These are phyloP conservation scores for Solanum stenotomum DNA, from an alignment of 257 asterid genomes.

Conservation along the genomic window DNA sequence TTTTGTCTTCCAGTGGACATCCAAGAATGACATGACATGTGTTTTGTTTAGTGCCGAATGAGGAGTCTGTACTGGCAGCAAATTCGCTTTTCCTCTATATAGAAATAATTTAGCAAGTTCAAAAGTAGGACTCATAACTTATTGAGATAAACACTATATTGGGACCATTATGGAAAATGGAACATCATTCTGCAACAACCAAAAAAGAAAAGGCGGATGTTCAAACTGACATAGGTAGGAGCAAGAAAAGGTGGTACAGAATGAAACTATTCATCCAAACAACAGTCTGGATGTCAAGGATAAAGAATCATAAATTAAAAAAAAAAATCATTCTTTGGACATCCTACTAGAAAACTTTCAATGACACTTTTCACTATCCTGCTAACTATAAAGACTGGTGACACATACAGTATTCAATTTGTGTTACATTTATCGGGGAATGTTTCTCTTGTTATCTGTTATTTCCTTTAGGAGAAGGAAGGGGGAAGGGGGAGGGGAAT, in stretches of 20 bases:
- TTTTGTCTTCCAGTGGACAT: not conserved
- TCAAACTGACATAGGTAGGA: not conserved
- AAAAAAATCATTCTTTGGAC: too few relatives aligned
- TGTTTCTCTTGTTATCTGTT: not conserved
- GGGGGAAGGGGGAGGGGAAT: not conserved
- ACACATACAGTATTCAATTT: not conserved
- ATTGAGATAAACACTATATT: not conserved
- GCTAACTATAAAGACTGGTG: not conserved
- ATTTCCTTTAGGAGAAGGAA: not conserved
- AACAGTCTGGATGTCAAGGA: not conserved
- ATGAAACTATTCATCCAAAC: not conserved
- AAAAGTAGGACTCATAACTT: not conserved
- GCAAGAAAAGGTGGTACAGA: not conserved
- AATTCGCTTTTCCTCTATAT: not conserved
- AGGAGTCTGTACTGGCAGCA: not conserved
- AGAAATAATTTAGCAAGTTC: not conserved
- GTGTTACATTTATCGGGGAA: not conserved
- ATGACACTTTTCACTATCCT: not conserved
- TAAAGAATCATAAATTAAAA: not conserved
- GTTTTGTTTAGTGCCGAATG: not conserved
- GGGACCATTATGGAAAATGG: not conserved
- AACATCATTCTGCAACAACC: not conserved
- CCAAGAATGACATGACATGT: not conserved
- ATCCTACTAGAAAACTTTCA: not conserved
- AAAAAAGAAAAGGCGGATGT: not conserved